Conservation (phyloP, 2,329 filamentous ascomycete genomes). For the Geosmithia flava region DNA sequence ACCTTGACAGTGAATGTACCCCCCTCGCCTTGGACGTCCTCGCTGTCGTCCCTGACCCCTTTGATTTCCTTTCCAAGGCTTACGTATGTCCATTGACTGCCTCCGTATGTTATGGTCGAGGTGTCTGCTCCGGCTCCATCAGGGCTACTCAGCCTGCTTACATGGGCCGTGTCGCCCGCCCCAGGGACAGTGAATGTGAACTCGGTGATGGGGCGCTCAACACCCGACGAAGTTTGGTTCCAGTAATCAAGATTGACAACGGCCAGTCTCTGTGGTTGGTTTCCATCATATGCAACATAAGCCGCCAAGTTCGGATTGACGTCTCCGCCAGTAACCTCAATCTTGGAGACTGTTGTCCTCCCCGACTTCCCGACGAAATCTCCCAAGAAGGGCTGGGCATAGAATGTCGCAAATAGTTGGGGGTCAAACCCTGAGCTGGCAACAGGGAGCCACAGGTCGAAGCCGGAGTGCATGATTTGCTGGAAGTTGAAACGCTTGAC, state of each 20-base stretch:
- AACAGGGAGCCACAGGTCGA: slow-evolving; percentile 16
- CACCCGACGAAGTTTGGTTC: slow-evolving; percentile 13
- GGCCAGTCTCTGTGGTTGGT: slow-evolving; percentile 13
- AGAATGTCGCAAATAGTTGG: slow-evolving; percentile 21
- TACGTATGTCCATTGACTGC: slow-evolving; percentile 22
- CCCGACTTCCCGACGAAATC: slow-evolving; percentile 20
- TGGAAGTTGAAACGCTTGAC: slow-evolving; percentile 21
- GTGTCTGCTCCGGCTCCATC: slow-evolving; percentile 18
- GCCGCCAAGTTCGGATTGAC: slow-evolving; percentile 12
- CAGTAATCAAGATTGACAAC: slow-evolving; percentile 21
- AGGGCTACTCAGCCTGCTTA: slow-evolving; percentile 18
- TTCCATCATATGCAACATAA: slow-evolving; percentile 17
- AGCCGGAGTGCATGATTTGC: slow-evolving; percentile 21
- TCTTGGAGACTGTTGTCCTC: slow-evolving; percentile 7
- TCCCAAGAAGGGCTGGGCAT: slow-evolving; percentile 21
- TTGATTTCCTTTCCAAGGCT: slow-evolving; percentile 18
- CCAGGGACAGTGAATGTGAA: neutral
- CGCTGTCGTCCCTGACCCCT: slow-evolving; percentile 16
- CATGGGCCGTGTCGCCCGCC: slow-evolving; percentile 8
- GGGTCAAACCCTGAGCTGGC: slow-evolving; percentile 11
- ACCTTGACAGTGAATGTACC: slow-evolving; percentile 5
- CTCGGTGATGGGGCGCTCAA: neutral
- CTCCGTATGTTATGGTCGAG: slow-evolving; percentile 20
- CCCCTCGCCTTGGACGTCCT: slow-evolving; percentile 10
- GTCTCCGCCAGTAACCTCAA: slow-evolving; percentile 9